Evolutionary conservation across 2,329 filamentous ascomycete species (phyloP), one percentile per base, ranked within the genome.

Genomic region (Ophiobolus disseminans): DNA sequence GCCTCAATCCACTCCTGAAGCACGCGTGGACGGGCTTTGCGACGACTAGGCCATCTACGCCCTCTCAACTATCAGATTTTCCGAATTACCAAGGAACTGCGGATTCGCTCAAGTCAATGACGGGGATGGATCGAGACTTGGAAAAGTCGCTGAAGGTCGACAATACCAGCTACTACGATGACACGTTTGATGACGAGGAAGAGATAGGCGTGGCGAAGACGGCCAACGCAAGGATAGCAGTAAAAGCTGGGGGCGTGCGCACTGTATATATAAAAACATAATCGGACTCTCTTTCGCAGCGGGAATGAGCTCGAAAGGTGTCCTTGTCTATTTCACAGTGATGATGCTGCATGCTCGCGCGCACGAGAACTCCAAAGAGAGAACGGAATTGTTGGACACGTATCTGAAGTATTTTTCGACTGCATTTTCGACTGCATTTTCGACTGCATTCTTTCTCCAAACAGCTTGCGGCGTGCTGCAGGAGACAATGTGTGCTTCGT

Each of bases 1-100:
- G 63, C 16, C 49, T 68, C 2, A 63, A 48, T 2, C 65, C 64
- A 4, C 41, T 67, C 2, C 26, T 69, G 8, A 62, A 61, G 30
- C 54, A 55, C n/a, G 37, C 50, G n/a, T 63, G 56, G 55, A 54
- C 38, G 8, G 50, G 53, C 9, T 50, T 48, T 42, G 43, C 47
- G 14, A 43, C 26, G 17, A 16, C 19, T 17, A 28, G 50, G 21
- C 9, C 56, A 11, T 25, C 41, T 17, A 56, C 51, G 2, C 58
- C 54, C 10, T 55, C 56, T 7, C 48, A 58, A n/a, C 45, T 53
- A 3, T 49, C 53, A 8, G 53, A 54, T 13, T 31, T 63, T 23
- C 53, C 53, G 5, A 51, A 56, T 10, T 62, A 62, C 25, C 49
- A 41, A 7, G 45, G 45, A 10, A 55, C 55, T 14, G 55, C 49